These are phyloP conservation scores for Marasmius tenuissimus DNA, from an alignment of 1,284 basidiomycete genomes.

Conservation along the genomic window DNA sequence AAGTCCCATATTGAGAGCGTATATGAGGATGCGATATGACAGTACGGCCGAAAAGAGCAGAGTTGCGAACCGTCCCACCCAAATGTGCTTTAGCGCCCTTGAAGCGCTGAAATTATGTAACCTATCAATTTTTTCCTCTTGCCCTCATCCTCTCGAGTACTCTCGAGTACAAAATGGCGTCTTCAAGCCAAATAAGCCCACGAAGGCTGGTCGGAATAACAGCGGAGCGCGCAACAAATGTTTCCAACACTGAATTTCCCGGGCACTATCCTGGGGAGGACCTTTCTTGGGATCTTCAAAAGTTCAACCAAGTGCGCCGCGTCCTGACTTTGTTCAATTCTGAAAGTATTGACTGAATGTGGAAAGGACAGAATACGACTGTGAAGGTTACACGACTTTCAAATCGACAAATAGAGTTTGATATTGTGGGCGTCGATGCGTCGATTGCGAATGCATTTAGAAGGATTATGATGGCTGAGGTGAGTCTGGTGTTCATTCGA, in stretches of 20 bases:
- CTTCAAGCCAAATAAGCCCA: background rate
- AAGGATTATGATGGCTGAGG: slow-evolving; percentile 93
- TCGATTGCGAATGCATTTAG: slow-evolving; percentile 95
- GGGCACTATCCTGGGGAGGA: slow-evolving; percentile 85
- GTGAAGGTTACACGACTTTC: slow-evolving; percentile 80
- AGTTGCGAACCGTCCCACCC: too few relatives aligned
- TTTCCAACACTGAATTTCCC: slow-evolving; percentile 85
- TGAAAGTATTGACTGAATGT: slow-evolving; percentile 7
- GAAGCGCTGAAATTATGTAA: too few relatives aligned
- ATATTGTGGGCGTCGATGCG: slow-evolving; percentile 94
- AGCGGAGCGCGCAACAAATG: slow-evolving; percentile 77
- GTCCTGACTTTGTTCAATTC: slow-evolving; percentile 5
- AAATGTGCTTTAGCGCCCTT: too few relatives aligned
- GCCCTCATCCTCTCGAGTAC: too few relatives aligned
- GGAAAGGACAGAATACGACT: slow-evolving; percentile 62
- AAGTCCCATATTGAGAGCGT: too few relatives aligned
- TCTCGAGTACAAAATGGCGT: background rate
- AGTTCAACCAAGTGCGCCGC: slow-evolving; percentile 73
- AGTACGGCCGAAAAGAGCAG: too few relatives aligned
- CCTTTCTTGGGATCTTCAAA: slow-evolving; percentile 77
- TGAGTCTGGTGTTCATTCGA: slow-evolving; percentile 32
- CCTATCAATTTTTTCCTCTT: too few relatives aligned
- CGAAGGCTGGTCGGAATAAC: slow-evolving; percentile 40
- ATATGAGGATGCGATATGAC: too few relatives aligned
- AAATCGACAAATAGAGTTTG: slow-evolving; percentile 86